Percentiles rank a stretch among this genome's conserved stretches.
Conservation (phyloP, 2,329 filamentous ascomycete genomes). For the Aspergillus sp. region DNA sequence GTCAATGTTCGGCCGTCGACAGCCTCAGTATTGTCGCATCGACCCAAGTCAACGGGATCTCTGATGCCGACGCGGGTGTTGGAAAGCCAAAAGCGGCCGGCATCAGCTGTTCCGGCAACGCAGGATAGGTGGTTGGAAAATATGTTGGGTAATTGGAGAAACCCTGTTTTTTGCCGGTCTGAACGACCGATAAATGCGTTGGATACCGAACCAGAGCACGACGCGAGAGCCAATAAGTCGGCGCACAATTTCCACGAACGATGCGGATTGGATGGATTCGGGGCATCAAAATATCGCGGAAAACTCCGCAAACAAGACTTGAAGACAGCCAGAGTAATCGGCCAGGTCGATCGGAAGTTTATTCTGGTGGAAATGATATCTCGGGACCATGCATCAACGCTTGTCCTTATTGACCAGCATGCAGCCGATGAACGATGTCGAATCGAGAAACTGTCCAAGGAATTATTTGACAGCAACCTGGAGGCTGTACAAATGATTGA, state of each 20-base stretch:
- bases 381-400: slow-evolving; percentile 29
- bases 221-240: slow-evolving; percentile 13
- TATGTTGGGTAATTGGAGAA: slow-evolving; percentile 68
- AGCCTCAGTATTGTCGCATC: slow-evolving; percentile 8
- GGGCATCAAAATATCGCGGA: slow-evolving; percentile 31
- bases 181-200: slow-evolving; percentile 45
- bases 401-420: slow-evolving; percentile 88
- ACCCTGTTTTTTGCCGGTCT: slow-evolving; percentile 67
- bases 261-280: slow-evolving; percentile 23
- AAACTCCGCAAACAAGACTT: slow-evolving; percentile 64
- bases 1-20: slow-evolving; percentile 14
- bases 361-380: slow-evolving; percentile 64
- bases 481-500: slow-evolving; percentile 25
- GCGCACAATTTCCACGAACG: slow-evolving; percentile 23
- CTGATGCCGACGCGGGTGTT: slow-evolving; percentile 8
- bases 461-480: slow-evolving; percentile 43
- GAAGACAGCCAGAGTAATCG: slow-evolving; percentile 63
- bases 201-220: slow-evolving; percentile 21
- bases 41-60: slow-evolving; percentile 19
- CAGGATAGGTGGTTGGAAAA: slow-evolving; percentile 58
- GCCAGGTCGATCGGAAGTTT: slow-evolving; percentile 89
- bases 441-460: slow-evolving; percentile 69
- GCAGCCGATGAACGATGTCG: slow-evolving; percentile 87
- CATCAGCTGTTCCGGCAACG: slow-evolving; percentile 15
- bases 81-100: slow-evolving; percentile 15